A percentile compares a stretch with the other conserved stretches of the same genome.
These are phyloP conservation scores for Rhynchosporium secalis DNA, from an alignment of 2,329 filamentous ascomycete species.

Conservation along the genomic window DNA sequence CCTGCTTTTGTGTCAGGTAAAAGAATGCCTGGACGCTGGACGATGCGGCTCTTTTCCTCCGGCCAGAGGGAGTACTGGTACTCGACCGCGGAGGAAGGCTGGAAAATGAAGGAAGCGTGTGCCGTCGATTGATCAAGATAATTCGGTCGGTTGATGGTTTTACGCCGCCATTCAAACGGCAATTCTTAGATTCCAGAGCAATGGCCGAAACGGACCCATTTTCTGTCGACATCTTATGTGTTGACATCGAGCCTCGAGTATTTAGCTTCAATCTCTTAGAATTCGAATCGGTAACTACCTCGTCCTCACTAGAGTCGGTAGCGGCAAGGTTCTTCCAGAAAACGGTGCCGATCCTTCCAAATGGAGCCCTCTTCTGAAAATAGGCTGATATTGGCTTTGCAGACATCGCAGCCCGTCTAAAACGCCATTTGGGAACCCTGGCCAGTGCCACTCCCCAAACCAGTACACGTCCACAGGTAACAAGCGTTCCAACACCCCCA, in stretches of 20 bases:
- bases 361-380: constrained; percentile 22
- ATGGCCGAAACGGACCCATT: constrained; percentile 33
- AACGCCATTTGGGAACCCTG: constrained; percentile 87
- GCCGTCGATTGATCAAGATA: constrained; percentile 42
- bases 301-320: constrained; percentile 34
- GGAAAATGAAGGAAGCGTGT: constrained; percentile 53
- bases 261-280: constrained; percentile 26
- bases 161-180: constrained; percentile 18
- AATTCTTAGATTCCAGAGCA: constrained; percentile 24
- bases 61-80: constrained; percentile 58
- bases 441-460: constrained; percentile 83
- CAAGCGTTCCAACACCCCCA: constrained; percentile 74
- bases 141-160: constrained; percentile 40
- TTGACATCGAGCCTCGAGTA: constrained; percentile 15
- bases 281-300: constrained; percentile 16
- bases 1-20: constrained; percentile 77
- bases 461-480: constrained; percentile 72
- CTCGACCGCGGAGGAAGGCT: constrained; percentile 39
- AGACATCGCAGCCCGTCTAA: constrained; percentile 54
- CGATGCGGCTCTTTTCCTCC: constrained; percentile 65
- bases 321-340: constrained; percentile 25
- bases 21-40: constrained; percentile 71
- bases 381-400: constrained; percentile 17
- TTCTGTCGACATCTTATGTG: constrained; percentile 20
- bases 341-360: constrained; percentile 25